Conservation (phyloP, 2,329 filamentous ascomycete species). For the Thelonectria rubi region DNA sequence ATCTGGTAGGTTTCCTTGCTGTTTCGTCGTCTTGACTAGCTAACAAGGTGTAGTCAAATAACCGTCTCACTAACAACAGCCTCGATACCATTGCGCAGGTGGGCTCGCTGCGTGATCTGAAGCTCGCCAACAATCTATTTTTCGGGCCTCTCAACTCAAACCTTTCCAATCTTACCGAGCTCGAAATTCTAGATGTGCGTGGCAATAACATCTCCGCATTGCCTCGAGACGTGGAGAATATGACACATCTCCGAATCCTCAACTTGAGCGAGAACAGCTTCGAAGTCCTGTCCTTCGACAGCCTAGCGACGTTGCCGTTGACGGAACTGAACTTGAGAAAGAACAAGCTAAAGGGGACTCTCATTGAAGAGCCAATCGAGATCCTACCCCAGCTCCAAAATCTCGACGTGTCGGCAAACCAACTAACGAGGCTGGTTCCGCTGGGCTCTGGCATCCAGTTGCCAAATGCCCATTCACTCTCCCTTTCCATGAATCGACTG, state of each 20-base stretch:
- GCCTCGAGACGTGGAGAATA: constrained; percentile 71
- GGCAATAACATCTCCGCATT: constrained; percentile 80
- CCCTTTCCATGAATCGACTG: constrained; percentile 83
- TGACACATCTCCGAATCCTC: constrained; percentile 76
- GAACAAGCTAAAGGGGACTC: constrained; percentile 77
- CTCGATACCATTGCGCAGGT: constrained; percentile 81
- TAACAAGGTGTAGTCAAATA: constrained; percentile 70
- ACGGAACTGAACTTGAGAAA: constrained; percentile 78
- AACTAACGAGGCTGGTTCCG: constrained; percentile 65
- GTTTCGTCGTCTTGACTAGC: constrained; percentile 1
- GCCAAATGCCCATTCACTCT: constrained; percentile 77
- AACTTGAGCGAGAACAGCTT: constrained; percentile 85
- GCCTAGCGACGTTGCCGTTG: constrained; percentile 73
- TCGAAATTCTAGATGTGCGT: constrained; percentile 85
- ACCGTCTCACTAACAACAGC: constrained; percentile 76
- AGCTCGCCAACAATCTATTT: constrained; percentile 80
- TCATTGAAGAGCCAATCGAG: constrained; percentile 72
- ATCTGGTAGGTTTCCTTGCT: constrained; percentile 67
- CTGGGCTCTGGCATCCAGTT: constrained; percentile 62
- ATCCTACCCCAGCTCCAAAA: constrained; percentile 72
- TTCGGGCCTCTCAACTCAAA: constrained; percentile 71
- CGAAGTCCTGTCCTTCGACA: constrained; percentile 73
- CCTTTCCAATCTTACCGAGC: constrained; percentile 70
- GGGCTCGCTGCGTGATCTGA: constrained; percentile 77
- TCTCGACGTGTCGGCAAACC: constrained; percentile 82